Conservation (phyloP, 164 flowering plant species). For the Macadamia integrifolia region DNA sequence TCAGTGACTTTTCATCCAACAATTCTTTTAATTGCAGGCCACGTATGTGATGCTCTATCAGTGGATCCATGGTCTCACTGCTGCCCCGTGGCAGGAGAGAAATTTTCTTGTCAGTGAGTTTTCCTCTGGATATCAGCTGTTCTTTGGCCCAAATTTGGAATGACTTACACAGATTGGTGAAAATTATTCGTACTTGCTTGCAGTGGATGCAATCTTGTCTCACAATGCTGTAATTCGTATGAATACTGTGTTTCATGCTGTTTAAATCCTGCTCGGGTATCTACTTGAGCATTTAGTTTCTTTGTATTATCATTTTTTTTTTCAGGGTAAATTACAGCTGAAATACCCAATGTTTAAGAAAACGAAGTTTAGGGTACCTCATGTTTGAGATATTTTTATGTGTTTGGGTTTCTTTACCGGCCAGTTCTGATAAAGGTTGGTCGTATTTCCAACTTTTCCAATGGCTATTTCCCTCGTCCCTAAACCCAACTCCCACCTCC, state of each 20-base stretch:
- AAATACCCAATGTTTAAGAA: no score
- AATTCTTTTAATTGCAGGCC: slow-evolving; percentile 40
- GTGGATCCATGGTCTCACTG: slow-evolving; percentile 68
- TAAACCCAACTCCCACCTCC: no score
- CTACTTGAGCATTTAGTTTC: slow-evolving; percentile 1
- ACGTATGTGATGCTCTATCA: slow-evolving; percentile 76
- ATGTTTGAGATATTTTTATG: no score
- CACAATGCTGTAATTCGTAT: slow-evolving; percentile 88
- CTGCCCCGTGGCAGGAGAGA: slow-evolving; percentile 65
- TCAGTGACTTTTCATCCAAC: no score
- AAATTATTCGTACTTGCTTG: slow-evolving; percentile 11
- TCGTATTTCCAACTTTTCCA: no score
- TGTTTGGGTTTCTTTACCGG: no score
- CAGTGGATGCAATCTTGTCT: slow-evolving; percentile 85
- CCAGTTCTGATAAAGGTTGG: no score
- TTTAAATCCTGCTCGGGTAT: slow-evolving; percentile 61
- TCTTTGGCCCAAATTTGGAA: background rate
- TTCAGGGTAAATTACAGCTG: no score
- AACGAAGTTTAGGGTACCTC: no score
- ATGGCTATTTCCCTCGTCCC: no score
- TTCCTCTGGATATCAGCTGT: background rate
- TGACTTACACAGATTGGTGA: slow-evolving; percentile 1
- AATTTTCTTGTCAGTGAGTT: slow-evolving; percentile 94
- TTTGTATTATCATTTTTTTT: background rate
- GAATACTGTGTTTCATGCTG: slow-evolving; percentile 97